These are phyloP conservation scores for Penicillium subrubescens DNA, from an alignment of 495 filamentous ascomycete species.

Conservation along the genomic window DNA sequence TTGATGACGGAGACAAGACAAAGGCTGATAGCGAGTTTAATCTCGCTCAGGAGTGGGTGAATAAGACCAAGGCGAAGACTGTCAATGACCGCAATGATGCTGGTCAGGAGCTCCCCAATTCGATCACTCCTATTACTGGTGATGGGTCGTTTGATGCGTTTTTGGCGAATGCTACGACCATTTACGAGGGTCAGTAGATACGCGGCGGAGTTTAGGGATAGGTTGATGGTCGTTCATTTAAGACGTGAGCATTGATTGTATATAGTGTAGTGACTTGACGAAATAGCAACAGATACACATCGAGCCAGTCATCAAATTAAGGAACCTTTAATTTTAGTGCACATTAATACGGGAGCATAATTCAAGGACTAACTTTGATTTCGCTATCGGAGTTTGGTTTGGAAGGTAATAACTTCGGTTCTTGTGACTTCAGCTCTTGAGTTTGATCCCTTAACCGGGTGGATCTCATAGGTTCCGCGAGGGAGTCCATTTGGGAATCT, in stretches of 20 bases:
- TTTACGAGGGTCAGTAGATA: constrained; percentile 7
- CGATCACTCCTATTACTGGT: constrained; percentile 13
- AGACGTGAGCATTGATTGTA: no score
- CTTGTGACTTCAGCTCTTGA: no score
- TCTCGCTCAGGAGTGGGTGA: constrained; percentile 13
- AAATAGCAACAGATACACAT: neutral
- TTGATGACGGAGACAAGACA: constrained; percentile 6
- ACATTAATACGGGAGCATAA: no score
- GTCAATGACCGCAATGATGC: constrained; percentile 17
- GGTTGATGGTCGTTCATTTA: no score
- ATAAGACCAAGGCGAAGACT: constrained; percentile 23
- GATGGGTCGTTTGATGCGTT: constrained; percentile 16
- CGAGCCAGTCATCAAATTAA: neutral
- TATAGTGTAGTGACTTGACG: neutral
- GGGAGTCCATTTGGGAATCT: neutral
- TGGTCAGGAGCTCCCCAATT: constrained; percentile 15
- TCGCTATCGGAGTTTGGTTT: no score
- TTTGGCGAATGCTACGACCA: constrained; percentile 14
- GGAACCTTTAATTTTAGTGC: no score
- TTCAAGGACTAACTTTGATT: no score
- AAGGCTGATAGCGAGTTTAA: constrained; percentile 17
- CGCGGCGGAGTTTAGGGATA: neutral
- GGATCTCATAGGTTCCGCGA: neutral
- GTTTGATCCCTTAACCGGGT: no score
- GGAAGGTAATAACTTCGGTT: no score